A percentile compares a stretch with the other conserved stretches of the same genome.
Conservation (phyloP, 257 asterid genomes). For the Solanum corneliomulleri region DNA sequence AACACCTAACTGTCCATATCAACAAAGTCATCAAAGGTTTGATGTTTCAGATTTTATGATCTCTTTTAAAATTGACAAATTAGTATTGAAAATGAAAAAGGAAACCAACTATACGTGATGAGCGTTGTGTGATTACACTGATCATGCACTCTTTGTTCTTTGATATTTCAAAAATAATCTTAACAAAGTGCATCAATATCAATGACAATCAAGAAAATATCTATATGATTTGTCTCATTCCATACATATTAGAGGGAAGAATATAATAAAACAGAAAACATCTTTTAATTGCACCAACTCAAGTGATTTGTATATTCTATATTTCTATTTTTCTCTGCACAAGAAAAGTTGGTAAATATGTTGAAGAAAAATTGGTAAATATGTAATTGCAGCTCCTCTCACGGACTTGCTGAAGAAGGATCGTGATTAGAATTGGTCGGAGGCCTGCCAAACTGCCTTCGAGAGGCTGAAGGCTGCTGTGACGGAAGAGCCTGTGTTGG, state of each 20-base stretch:
- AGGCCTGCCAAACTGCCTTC: too few relatives aligned
- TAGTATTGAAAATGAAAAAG: neutral
- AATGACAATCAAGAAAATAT: neutral
- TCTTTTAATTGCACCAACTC: neutral
- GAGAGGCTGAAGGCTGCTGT: too few relatives aligned
- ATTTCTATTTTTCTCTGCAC: neutral
- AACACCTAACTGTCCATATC: neutral
- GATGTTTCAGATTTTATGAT: neutral
- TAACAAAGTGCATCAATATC: neutral
- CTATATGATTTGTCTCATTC: neutral
- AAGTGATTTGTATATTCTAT: neutral
- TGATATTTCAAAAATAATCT: neutral
- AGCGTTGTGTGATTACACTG: neutral
- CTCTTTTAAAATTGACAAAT: neutral
- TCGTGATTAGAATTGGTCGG: too few relatives aligned
- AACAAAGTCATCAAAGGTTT: neutral
- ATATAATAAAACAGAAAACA: neutral
- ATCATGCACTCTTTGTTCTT: neutral
- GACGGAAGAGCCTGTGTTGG: too few relatives aligned
- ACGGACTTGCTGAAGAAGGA: too few relatives aligned
- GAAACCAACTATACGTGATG: too few relatives aligned
- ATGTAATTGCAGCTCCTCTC: neutral
- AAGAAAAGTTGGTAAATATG: neutral
- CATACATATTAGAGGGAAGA: neutral
- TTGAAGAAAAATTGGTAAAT: neutral